Percentiles rank a stretch among this genome's conserved stretches.
These are phyloP conservation scores for Coemansia sp. DNA, from an alignment of 192 early-diverging fungal species.

Conservation along the genomic window DNA sequence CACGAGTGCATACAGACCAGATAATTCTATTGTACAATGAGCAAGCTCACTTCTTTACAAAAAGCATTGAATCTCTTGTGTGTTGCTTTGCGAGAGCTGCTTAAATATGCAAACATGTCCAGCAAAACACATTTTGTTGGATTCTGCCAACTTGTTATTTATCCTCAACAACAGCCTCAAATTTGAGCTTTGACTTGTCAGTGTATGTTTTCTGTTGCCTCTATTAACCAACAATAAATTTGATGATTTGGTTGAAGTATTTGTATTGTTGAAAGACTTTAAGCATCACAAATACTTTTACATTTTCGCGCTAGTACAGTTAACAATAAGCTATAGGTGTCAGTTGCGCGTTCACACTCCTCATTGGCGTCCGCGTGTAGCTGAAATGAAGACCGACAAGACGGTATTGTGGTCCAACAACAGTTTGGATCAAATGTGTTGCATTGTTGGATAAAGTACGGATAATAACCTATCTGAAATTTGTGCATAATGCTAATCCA, in stretches of 20 bases:
- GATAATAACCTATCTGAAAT: neutral
- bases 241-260: no score
- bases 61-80: neutral
- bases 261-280: no score
- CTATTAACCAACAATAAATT: no score
- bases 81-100: neutral
- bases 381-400: neutral
- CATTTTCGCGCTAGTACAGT: neutral
- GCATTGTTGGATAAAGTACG: neutral
- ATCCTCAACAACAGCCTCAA: no score
- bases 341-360: neutral
- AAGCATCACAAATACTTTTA: no score
- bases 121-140: no score
- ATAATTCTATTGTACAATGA: neutral
- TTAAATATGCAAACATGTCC: no score
- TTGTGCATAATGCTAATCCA: conserved; percentile 2
- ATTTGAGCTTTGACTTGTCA: no score
- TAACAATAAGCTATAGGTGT: neutral
- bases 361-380: neutral
- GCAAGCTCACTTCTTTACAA: neutral
- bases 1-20: neutral
- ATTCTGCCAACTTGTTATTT: no score
- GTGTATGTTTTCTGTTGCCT: no score
- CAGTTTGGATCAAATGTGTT: neutral
- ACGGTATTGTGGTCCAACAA: neutral